These are phyloP conservation scores for Pythium pyrilobum DNA, from an alignment of 352 stramenopile genomes.

Conservation along the genomic window DNA sequence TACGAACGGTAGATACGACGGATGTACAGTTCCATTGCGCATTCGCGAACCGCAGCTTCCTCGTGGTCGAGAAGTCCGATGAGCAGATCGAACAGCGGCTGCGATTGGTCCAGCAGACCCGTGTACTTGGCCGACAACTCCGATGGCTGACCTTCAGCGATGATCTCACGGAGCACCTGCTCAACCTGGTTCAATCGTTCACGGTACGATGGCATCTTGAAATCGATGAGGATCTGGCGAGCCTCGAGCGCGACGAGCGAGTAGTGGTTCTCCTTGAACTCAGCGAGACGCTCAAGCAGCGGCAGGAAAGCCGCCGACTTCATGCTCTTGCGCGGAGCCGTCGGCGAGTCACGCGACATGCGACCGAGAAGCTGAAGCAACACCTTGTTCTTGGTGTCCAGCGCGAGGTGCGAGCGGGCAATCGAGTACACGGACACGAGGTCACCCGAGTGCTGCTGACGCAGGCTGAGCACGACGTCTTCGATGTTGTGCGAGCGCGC, in stretches of 20 bases:
- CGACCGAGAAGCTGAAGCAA: conserved; percentile 65
- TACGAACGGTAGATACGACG: conserved; percentile 86
- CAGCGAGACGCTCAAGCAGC: conserved; percentile 82
- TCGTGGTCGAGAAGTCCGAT: conserved; percentile 75
- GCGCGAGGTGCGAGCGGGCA: conserved; percentile 87
- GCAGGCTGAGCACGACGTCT: conserved; percentile 78
- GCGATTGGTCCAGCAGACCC: conserved; percentile 71
- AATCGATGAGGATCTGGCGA: conserved; percentile 94
- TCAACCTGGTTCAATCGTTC: conserved; percentile 85
- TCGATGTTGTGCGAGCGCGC: conserved; percentile 76
- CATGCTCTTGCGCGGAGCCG: conserved; percentile 42
- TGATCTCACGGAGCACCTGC: conserved; percentile 61
- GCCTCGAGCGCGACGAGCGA: conserved; percentile 92
- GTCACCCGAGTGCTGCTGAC: conserved; percentile 89
- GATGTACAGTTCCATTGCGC: conserved; percentile 78
- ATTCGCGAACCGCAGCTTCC: conserved; percentile 60
- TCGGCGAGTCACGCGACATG: conserved; percentile 33
- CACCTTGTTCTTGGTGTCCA: conserved; percentile 85
- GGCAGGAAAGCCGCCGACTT: conserved; percentile 66
- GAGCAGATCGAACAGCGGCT: conserved; percentile 82
- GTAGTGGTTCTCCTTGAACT: conserved; percentile 90
- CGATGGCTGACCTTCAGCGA: conserved; percentile 38
- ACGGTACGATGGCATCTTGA: conserved; percentile 95
- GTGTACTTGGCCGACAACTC: conserved; percentile 54
- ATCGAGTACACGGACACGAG: conserved; percentile 82